These are phyloP conservation scores for Russula emetica DNA, from an alignment of 768 basidiomycete genomes.

Conservation along the genomic window DNA sequence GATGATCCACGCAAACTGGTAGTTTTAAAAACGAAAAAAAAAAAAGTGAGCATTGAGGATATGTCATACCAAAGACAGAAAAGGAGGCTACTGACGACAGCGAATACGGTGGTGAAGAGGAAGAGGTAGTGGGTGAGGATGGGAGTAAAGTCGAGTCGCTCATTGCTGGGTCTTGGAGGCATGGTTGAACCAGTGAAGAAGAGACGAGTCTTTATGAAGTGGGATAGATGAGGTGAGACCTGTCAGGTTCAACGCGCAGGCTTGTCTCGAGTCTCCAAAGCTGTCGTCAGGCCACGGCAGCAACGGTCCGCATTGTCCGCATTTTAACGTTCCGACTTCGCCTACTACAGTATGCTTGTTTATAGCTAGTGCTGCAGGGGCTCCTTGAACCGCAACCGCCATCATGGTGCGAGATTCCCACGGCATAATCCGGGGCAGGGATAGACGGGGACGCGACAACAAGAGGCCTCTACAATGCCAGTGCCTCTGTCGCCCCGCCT, in stretches of 20 bases:
- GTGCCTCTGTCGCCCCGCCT: too few species aligned
- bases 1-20: constrained; percentile 40
- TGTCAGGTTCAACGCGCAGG: neutral
- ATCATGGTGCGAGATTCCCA: too few species aligned
- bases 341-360: too few species aligned
- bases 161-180: constrained; percentile 47
- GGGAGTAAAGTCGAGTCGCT: constrained; percentile 81
- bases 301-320: neutral
- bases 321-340: too few species aligned
- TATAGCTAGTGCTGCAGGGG: too few species aligned
- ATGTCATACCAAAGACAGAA: neutral
- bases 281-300: neutral
- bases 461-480: too few species aligned
- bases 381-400: too few species aligned
- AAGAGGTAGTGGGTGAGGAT: constrained; percentile 91
- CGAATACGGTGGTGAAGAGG: constrained; percentile 78
- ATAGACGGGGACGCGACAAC: too few species aligned
- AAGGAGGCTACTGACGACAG: constrained; percentile 52
- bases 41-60: constrained; percentile 10
- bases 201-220: neutral
- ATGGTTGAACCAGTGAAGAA: constrained; percentile 28
- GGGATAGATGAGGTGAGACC: neutral
- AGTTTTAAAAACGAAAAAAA: constrained; percentile 12
- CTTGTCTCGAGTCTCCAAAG: neutral
- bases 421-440: too few species aligned